Base-by-base conservation (phyloP, 176 grass and related monocot genomes). In the Ensete glaucum region DNA sequence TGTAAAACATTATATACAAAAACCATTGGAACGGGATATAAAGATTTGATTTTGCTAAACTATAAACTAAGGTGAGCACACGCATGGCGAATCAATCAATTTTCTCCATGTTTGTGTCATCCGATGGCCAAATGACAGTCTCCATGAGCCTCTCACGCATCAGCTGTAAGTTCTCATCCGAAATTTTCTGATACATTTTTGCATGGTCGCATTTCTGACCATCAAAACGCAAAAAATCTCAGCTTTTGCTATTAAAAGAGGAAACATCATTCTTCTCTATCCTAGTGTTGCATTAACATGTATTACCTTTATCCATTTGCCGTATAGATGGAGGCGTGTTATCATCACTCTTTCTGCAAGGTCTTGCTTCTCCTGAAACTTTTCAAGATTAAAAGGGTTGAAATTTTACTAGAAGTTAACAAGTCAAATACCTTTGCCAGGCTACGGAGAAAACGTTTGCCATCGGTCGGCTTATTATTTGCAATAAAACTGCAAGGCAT, bases 161-260 rank as follows among this genome's bases (percentile, higher is more conserved):
- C 52, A 99, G 77, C 74, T 91, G 83, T 75, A 99, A 76, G 77
- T 99, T 94, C 82, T 91, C 84, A 15, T 94, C 87, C 2, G 90
- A 91, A 56, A 99, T 99, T 72, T 83, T 77, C 64, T 94, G 78
- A 65, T 99, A 99, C 84, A 94, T 99, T 69, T 81, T 93, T 9
- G 81, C 62, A 73, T 99, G 95, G 84, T 99, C 95, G 11, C 88
- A 93, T 89, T 87, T 94, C 95, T 99, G 84, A 53, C 51, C 9
- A 66, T 54, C 34, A 78, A 29, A 53, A 56, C n/a, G 8, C 25
- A 11, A 9, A 52, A 52, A 9, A 24, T 73, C n/a, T 67, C 11
- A 78, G 48, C 26, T 52, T 50, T 52, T 50, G 25, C 11, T 65
- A 25, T 12, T 11, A 27, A 65, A 27, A 43, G 52, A 15, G 24